Percentiles rank a stretch among this genome's conserved stretches.
Conservation (phyloP, 106 monocot species). For the Narthecium ossifragum region DNA sequence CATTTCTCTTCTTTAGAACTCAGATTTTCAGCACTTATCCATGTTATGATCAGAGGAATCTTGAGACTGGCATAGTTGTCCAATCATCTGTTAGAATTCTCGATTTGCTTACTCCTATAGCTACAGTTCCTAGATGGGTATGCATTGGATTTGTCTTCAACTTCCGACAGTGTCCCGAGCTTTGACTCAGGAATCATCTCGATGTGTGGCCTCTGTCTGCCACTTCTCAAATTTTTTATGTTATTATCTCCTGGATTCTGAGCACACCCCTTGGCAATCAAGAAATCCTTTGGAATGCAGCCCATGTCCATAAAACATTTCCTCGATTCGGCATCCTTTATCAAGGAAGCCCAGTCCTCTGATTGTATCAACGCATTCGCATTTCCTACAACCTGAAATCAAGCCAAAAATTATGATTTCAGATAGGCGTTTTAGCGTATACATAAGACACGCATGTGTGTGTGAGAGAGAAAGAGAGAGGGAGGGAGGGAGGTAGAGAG, state of each 20-base stretch:
- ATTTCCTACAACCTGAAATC: conserved; percentile 84
- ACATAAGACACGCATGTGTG: no score
- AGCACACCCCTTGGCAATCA: conserved; percentile 30
- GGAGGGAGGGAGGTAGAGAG: neutral
- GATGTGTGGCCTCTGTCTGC: conserved; percentile 40
- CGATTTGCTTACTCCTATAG: conserved; percentile 40
- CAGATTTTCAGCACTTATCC: no score
- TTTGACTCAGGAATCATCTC: conserved; percentile 34
- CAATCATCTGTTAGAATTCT: conserved; percentile 48
- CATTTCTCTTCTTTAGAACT: no score
- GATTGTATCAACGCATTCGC: conserved; percentile 88
- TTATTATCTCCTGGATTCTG: conserved; percentile 36
- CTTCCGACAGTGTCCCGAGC: conserved; percentile 28
- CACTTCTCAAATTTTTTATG: conserved; percentile 29
- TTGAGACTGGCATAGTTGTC: no score
- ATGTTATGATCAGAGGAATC: no score
- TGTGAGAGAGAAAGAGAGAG: no score
- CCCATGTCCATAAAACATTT: conserved; percentile 82
- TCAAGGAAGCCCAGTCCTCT: conserved; percentile 84
- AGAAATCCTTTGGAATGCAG: conserved; percentile 76
- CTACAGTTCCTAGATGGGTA: conserved; percentile 47
- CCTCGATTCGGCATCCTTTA: conserved; percentile 73
- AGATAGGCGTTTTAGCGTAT: no score
- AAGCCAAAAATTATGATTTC: neutral
- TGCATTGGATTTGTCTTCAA: conserved; percentile 36